Base-by-base conservation (phyloP, 306 rosid species). In the Cicer arietinum region DNA sequence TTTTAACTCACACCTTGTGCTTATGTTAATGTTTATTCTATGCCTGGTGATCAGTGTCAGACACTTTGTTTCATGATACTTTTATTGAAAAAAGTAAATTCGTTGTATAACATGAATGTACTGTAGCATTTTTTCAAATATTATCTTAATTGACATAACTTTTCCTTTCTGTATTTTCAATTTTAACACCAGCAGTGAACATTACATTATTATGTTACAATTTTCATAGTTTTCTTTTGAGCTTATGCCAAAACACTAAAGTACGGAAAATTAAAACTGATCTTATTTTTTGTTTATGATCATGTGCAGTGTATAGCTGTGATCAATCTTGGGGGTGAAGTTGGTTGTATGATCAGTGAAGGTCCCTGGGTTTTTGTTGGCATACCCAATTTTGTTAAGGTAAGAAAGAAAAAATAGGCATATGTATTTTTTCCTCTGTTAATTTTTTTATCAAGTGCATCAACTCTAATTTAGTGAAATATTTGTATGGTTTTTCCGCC, bases 301-400 rank as follows among this genome's bases (percentile, higher is more conserved):
- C 35, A 62, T 56, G 46, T 80, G 81, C 95, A 94, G 98, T 90
- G 97, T 74, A 57, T 76, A 62, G 90, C 79, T 59, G 85, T 89
- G 74, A 54, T 89, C 77, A 81, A 46, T 82, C 91, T 92, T 75
- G 95, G 96, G 10, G 89, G 96, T 78, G 96, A 94, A 85, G 96
- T 94, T 10, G 98, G 98, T 77, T 94, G 93, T 70, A 90, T 94
- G 96, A 89, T 91, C 80, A 82, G 84, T 57, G 98, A 94, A 85
- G 98, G 98, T 67, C 93, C 96, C 59, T 94, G 98, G 98, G 68
- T 94, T 73, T 94, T 94, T 86, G 96, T 94, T 78, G 98, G 98
- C 63, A 73, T 91, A 53, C 90, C 91, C 50, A 88, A 90, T 83
- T 59, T 76, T 83, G 97, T 91, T 43, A 91, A 92, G 97, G 98